Conservation (phyloP, 805 yeast species). For the Yamadazyma paraphyllophila region DNA sequence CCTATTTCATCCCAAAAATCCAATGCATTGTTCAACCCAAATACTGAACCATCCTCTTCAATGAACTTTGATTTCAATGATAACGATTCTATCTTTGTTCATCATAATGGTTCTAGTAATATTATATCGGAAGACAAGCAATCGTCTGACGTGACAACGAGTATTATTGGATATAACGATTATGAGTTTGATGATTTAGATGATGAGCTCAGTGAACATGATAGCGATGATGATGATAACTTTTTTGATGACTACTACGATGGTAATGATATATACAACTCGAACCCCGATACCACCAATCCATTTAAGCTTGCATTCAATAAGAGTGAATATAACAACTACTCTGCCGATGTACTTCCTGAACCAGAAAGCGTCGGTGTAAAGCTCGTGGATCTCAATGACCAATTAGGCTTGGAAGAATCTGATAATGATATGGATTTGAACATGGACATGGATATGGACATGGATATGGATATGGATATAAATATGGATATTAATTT, state of each 20-base stretch:
- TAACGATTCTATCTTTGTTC: constrained; percentile 31
- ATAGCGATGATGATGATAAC: constrained; percentile 30
- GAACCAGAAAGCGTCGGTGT: constrained; percentile 1
- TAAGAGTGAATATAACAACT: constrained; percentile 20
- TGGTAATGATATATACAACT: constrained; percentile 36
- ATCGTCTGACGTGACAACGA: not conserved
- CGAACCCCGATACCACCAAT: not conserved
- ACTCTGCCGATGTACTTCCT: not conserved
- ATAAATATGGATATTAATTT: not conserved
- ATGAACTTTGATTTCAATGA: constrained; percentile 26
- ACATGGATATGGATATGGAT: constrained; percentile 6
- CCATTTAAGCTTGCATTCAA: not conserved
- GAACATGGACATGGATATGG: constrained; percentile 10
- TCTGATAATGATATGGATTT: constrained; percentile 1
- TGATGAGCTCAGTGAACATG: constrained; percentile 10
- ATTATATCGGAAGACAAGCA: constrained; percentile 10
- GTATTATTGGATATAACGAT: constrained; percentile 27
- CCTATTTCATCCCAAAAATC: constrained; percentile 31
- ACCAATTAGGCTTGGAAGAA: not conserved
- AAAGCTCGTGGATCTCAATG: constrained; percentile 6
- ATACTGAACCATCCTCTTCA: constrained; percentile 41
- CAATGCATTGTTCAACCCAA: constrained; percentile 38
- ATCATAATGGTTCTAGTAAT: constrained; percentile 13
- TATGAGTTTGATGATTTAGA: constrained; percentile 26
- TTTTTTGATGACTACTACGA: constrained; percentile 25